These are phyloP conservation scores for Spiraea crenata DNA, from an alignment of 331 rosid genomes.

Conservation along the genomic window DNA sequence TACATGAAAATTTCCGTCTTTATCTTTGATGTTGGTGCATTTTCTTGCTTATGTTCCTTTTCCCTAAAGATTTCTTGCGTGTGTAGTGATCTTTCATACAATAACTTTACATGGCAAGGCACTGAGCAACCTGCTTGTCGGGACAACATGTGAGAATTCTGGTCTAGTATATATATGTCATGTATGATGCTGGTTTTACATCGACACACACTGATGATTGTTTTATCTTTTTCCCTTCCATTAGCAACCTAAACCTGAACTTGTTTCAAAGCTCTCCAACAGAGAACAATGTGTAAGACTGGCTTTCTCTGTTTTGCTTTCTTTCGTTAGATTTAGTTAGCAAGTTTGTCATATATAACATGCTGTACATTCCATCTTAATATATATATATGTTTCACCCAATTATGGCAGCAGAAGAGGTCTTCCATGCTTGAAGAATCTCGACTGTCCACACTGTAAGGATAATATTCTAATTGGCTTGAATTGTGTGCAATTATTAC, in stretches of 20 bases:
- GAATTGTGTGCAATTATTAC: neutral
- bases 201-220: constrained; percentile 18
- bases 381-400: constrained; percentile 17
- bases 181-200: constrained; percentile 9
- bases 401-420: constrained; percentile 38
- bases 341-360: neutral
- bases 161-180: constrained; percentile 2
- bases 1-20: neutral
- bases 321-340: neutral
- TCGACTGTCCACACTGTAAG: constrained; percentile 75
- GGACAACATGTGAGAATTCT: constrained; percentile 48
- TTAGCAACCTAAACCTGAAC: constrained; percentile 76
- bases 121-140: constrained; percentile 55
- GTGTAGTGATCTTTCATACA: constrained; percentile 89
- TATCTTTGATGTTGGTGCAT: too few relatives aligned
- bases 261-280: constrained; percentile 59
- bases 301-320: constrained; percentile 15
- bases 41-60: neutral
- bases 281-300: constrained; percentile 50
- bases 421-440: constrained; percentile 56
- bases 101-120: constrained; percentile 74
- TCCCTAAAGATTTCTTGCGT: constrained; percentile 17
- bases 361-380: constrained; percentile 18
- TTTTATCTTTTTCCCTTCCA: constrained; percentile 24
- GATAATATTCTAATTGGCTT: neutral